Evolutionary conservation across 2,329 filamentous ascomycete species (phyloP).

Genomic region (Alternaria sp.): DNA sequence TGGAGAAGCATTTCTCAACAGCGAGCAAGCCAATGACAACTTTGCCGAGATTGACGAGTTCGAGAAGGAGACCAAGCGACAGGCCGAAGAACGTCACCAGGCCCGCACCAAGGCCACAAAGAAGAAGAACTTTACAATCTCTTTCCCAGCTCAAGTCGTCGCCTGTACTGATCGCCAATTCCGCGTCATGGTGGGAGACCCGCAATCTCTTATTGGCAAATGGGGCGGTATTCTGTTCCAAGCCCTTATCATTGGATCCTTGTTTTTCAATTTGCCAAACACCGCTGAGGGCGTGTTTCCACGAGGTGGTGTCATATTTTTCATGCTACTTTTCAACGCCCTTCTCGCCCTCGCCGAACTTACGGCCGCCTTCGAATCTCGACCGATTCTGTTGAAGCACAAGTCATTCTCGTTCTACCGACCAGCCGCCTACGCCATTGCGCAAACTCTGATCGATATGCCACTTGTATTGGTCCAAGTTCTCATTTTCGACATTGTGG

Average conservation of each 20-base stretch:
- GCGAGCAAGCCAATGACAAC: conserved; percentile 50
- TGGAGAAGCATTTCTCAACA: conserved; percentile 54
- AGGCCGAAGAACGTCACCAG: conserved; percentile 43
- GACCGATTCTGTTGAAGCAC: conserved; percentile 74
- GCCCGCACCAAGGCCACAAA: conserved; percentile 49
- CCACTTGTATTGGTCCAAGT: conserved; percentile 67
- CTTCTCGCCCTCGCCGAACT: conserved; percentile 68
- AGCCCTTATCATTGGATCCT: conserved; percentile 51
- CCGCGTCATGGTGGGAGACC: conserved; percentile 64
- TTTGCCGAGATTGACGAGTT: conserved; percentile 54
- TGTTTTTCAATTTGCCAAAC: conserved; percentile 64
- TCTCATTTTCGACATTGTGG: conserved; percentile 65
- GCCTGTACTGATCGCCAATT: conserved; percentile 55
- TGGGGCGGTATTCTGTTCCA: conserved; percentile 52
- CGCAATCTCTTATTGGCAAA: conserved; percentile 60
- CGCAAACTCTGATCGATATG: conserved; percentile 66
- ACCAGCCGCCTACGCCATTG: conserved; percentile 66
- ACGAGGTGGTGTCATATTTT: conserved; percentile 67
- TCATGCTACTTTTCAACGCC: conserved; percentile 69
- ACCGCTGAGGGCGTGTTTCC: conserved; percentile 66
- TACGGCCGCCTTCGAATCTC: conserved; percentile 67
- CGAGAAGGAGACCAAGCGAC: conserved; percentile 44
- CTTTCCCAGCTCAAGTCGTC: conserved; percentile 52
- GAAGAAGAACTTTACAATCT: conserved; percentile 54
- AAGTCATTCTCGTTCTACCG: conserved; percentile 75